phyloP scores from a whole-genome alignment of 2,329 filamentous ascomycete genomes.

The Tolypocladium pustulatum region DNA sequence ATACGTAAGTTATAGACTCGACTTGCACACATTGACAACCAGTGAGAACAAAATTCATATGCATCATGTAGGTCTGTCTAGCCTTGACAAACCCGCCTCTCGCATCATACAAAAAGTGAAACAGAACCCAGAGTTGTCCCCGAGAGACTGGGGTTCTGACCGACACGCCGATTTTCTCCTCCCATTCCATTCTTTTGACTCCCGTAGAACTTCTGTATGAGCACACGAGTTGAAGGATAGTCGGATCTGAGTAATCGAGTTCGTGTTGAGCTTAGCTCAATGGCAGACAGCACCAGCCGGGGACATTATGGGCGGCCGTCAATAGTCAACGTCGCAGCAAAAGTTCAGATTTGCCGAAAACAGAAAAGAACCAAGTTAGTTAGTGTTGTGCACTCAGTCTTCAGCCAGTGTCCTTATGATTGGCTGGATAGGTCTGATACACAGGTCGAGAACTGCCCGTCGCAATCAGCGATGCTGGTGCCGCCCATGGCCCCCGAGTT shows the following conservation, averaged over 20 bases:
- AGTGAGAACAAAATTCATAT: neutral
- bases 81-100: neutral
- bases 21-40: neutral
- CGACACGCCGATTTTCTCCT: neutral
- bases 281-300: neutral
- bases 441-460: conserved; percentile 39
- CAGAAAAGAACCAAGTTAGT: neutral
- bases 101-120: neutral
- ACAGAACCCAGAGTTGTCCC: neutral
- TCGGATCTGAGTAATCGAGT: neutral
- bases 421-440: conserved; percentile 16
- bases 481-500: conserved; percentile 36
- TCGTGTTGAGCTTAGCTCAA: neutral
- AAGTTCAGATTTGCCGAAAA: neutral
- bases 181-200: no score
- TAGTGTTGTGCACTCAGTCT: neutral
- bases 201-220: neutral
- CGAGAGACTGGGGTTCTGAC: neutral
- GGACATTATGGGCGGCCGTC: neutral
- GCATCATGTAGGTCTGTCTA: neutral
- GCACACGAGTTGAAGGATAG: neutral
- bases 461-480: conserved; percentile 39
- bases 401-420: neutral
- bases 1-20: neutral
- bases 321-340: neutral